Evolutionary conservation across 148 eudicot species (phyloP).

Genomic region (Diospyros kaki): DNA sequence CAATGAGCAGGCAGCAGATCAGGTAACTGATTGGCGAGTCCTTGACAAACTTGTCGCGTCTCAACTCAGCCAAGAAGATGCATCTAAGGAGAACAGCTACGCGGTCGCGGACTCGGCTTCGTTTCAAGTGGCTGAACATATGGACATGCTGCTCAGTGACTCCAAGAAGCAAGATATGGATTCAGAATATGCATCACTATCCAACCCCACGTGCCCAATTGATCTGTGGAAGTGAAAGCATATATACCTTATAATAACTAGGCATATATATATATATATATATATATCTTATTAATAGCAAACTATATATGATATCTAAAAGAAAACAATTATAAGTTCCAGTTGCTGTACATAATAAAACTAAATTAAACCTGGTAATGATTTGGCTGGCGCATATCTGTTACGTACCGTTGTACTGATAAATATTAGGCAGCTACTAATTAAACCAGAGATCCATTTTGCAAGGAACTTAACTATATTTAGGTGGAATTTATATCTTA

Average conservation of each 20-base stretch:
- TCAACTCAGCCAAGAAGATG: conserved; percentile 64
- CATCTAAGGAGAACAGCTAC: conserved; percentile 26
- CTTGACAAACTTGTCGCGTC: conserved; percentile 85
- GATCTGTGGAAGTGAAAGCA: conserved; percentile 58
- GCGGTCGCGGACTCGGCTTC: conserved; percentile 21
- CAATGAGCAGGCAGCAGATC: conserved; percentile 36
- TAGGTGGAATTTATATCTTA: conserved; percentile 3
- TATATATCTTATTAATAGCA: conserved; percentile 8
- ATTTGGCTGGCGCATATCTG: conserved; percentile 9
- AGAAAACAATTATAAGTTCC: conserved; percentile 23
- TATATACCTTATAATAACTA: not conserved
- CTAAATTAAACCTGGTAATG: conserved; percentile 18
- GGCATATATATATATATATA: not conserved
- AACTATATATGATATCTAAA: conserved; percentile 2
- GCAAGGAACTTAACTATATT: conserved; percentile 1
- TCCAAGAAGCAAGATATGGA: conserved; percentile 28
- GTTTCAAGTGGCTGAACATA: conserved; percentile 38
- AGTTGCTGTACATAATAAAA: conserved; percentile 41
- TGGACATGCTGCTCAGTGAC: conserved; percentile 35
- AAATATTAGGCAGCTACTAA: conserved; percentile 12
- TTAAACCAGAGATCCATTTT: conserved; percentile 10
- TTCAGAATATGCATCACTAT: conserved; percentile 42
- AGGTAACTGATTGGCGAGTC: conserved; percentile 75
- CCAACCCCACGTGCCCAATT: conserved; percentile 49
- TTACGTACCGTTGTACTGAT: not conserved